A percentile compares a stretch with the other conserved stretches of the same genome.
These are phyloP conservation scores for Cercophora samala DNA, from an alignment of 495 filamentous ascomycete species.

Conservation along the genomic window DNA sequence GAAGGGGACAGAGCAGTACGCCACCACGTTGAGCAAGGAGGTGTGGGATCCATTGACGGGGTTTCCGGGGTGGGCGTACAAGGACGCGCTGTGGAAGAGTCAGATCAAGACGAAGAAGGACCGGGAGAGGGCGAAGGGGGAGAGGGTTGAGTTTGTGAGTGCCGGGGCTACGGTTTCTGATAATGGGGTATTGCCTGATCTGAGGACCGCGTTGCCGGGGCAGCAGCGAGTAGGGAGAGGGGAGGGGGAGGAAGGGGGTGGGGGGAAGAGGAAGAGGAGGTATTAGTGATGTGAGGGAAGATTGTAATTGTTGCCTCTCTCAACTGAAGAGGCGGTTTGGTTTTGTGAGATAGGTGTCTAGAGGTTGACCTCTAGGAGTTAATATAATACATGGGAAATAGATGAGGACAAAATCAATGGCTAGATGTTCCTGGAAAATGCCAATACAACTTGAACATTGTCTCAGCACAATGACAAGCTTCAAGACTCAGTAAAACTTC, in stretches of 20 bases:
- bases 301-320: no score
- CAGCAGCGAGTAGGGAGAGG: constrained; percentile 5
- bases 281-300: constrained; percentile 34
- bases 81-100: constrained; percentile 62
- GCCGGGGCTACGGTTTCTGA: neutral
- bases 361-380: no score
- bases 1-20: constrained; percentile 57
- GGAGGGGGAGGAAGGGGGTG: constrained; percentile 38
- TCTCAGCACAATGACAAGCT: no score
- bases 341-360: no score
- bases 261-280: constrained; percentile 47
- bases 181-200: neutral
- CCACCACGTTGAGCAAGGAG: constrained; percentile 63
- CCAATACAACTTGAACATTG: no score
- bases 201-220: neutral
- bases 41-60: constrained; percentile 59
- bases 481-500: no score
- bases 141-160: constrained; percentile 72
- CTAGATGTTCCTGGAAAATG: no score
- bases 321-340: no score
- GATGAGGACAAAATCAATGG: no score
- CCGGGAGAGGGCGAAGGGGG: constrained; percentile 54
- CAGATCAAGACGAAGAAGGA: constrained; percentile 61
- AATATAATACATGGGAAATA: no score
- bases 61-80: constrained; percentile 71